phyloP scores from a whole-genome alignment of 2,329 filamentous ascomycete genomes.

The Talaromyces funiculosus region DNA sequence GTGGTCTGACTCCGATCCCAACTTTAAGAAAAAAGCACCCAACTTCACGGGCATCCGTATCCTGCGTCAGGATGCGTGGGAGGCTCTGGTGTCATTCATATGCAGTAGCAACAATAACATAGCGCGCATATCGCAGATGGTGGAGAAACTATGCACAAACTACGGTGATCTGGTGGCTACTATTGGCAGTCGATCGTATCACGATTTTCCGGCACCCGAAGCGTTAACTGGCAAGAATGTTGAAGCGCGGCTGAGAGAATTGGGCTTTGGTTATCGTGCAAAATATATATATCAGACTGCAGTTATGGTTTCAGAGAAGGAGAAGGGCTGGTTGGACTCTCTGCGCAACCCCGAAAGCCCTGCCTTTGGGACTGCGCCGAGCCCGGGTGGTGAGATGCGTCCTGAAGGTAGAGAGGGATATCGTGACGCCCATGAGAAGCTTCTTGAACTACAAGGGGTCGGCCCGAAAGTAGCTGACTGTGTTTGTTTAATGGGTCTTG shows the following conservation, averaged over 20 bases:
- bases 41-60: slow-evolving; percentile 89
- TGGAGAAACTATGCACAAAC: slow-evolving; percentile 79
- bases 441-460: slow-evolving; percentile 77
- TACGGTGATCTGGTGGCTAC: slow-evolving; percentile 74
- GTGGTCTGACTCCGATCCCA: slow-evolving; percentile 79
- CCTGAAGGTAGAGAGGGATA: slow-evolving; percentile 60
- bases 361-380: slow-evolving; percentile 46
- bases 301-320: slow-evolving; percentile 63
- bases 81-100: slow-evolving; percentile 87
- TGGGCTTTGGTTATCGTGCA: slow-evolving; percentile 92
- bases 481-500: slow-evolving; percentile 90
- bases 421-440: slow-evolving; percentile 69
- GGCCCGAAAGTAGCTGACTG: slow-evolving; percentile 97
- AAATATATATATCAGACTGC: slow-evolving; percentile 90
- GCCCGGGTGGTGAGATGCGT: slow-evolving; percentile 44
- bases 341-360: slow-evolving; percentile 73
- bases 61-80: slow-evolving; percentile 91
- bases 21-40: slow-evolving; percentile 82
- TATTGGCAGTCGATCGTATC: slow-evolving; percentile 65
- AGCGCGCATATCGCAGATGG: slow-evolving; percentile 90
- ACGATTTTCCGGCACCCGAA: slow-evolving; percentile 78
- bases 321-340: slow-evolving; percentile 67
- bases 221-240: slow-evolving; percentile 69
- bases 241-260: slow-evolving; percentile 68
- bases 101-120: slow-evolving; percentile 99